These are phyloP conservation scores for Mycena haematopus DNA, from an alignment of 768 basidiomycete species.

Conservation along the genomic window DNA sequence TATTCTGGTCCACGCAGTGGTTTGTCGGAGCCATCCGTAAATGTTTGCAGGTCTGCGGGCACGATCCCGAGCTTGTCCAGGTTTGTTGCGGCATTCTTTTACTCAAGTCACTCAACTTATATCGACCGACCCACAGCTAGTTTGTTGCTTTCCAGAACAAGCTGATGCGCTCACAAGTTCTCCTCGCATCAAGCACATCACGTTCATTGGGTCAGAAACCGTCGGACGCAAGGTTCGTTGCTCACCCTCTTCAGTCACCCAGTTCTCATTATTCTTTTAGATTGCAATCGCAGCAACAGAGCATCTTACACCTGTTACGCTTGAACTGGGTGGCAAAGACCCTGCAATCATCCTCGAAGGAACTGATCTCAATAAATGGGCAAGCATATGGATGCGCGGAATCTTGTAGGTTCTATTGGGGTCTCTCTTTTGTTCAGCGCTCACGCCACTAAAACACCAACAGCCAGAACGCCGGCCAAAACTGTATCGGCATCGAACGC, in stretches of 20 bases:
- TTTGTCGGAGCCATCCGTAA: slow-evolving; percentile 80
- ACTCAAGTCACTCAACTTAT: background rate
- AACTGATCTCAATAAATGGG: slow-evolving; percentile 83
- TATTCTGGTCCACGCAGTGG: slow-evolving; percentile 89
- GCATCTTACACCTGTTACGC: slow-evolving; percentile 87
- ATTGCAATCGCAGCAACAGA: slow-evolving; percentile 85
- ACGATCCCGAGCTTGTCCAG: slow-evolving; percentile 88
- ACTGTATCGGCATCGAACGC: slow-evolving; percentile 96
- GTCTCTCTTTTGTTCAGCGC: slow-evolving; percentile 1
- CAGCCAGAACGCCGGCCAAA: slow-evolving; percentile 91
- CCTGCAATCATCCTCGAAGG: slow-evolving; percentile 88
- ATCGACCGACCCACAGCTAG: slow-evolving; percentile 51
- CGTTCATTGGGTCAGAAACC: slow-evolving; percentile 86
- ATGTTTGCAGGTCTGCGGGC: slow-evolving; percentile 82
- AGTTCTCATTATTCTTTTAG: slow-evolving; percentile 40
- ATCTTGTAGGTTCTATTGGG: slow-evolving; percentile 68
- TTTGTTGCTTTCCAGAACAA: slow-evolving; percentile 88
- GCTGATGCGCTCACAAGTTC: slow-evolving; percentile 83
- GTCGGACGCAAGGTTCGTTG: slow-evolving; percentile 73
- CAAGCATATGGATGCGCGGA: slow-evolving; percentile 87
- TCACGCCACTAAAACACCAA: slow-evolving; percentile 37
- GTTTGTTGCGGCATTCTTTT: slow-evolving; percentile 38
- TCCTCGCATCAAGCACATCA: slow-evolving; percentile 88
- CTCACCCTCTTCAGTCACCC: background rate
- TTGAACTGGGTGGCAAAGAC: slow-evolving; percentile 96